phyloP scores from a whole-genome alignment of 208 protist species.

The Angomonas ambiguus region DNA sequence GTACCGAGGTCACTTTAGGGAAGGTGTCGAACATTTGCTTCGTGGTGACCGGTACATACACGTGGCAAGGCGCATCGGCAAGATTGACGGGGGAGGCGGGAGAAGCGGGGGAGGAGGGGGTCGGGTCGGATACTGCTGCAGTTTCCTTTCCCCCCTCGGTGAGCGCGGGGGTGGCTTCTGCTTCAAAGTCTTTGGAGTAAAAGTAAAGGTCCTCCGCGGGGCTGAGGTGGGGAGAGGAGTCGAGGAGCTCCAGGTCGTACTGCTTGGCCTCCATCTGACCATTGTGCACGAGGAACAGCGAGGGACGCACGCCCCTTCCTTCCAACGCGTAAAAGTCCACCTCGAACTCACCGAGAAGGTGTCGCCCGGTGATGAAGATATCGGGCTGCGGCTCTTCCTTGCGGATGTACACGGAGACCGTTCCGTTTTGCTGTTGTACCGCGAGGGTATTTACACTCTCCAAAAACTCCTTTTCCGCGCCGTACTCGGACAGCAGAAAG shows the following conservation, averaged over 20 bases:
- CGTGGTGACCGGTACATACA: not conserved
- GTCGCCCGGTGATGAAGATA: not conserved
- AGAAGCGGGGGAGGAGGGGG: not conserved
- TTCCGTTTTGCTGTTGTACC: not conserved
- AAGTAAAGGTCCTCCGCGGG: not conserved
- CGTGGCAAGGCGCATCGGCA: not conserved
- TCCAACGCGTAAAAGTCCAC: not conserved
- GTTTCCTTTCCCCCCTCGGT: not conserved
- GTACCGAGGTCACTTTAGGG: not conserved
- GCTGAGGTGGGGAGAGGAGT: not conserved
- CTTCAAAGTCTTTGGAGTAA: not conserved
- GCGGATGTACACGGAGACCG: not conserved
- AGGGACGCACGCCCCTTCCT: not conserved
- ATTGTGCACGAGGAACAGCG: not conserved
- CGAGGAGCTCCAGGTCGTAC: not conserved
- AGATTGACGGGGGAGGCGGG: not conserved
- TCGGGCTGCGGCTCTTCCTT: not conserved
- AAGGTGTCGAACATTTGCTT: not conserved
- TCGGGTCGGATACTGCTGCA: no score
- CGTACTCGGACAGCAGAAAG: slow-evolving; percentile 2
- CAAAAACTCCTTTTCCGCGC: not conserved
- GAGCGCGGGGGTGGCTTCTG: not conserved
- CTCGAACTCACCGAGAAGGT: not conserved
- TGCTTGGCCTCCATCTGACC: not conserved
- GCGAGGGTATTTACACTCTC: not conserved